Evolutionary conservation across 73 alveolate genomes (phyloP), one percentile per base, ranked within the genome.

Genomic region (Blepharisma japonicum): DNA sequence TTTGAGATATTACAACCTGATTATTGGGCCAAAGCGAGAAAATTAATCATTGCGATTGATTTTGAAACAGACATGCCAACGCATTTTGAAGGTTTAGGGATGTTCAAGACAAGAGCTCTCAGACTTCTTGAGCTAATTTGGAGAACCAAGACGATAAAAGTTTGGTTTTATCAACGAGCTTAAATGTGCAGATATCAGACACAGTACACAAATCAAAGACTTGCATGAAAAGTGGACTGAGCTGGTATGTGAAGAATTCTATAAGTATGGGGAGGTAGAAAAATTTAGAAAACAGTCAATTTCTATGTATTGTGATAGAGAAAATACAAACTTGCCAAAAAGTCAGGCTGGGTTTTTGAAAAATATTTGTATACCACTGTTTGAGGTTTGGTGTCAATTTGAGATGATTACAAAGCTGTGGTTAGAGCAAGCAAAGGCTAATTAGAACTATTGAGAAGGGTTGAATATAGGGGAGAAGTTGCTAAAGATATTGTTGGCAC

Each of bases 331-430:
- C 4, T 9, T 70, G 18, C 71, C 74, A 0, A 70, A 70, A 38
- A 45, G 74, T 4, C 80, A 70, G 25, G 71, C 71, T n/a, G 77
- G 80, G 18, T 70, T 70, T 48, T n/a, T 70, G 25, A 70, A 70
- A n/a, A 45, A 45, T 48, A 48, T 70, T 70, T 70, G 80, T 21
- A 9, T 38, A 71, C 74, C 74, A 9, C 11, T 61, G 38, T 61
- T 20, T 61, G 74, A 61, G 38, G 23, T 39, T 61, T 61, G 74
- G 74, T 18, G 46, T 5, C 47, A 14, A 61, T 61, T 61, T 20
- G 74, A 61, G 38, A 25, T 61, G 18, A 61, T 61, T 25, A 14
- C 18, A 14, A 25, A 8, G 18, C 14, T 25, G 11, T 61, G 74
- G 5, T n/a, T 61, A 2, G 74, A 61, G 11, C 74, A 61, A 25